phyloP scores from a whole-genome alignment of 225 moss, liverwort and hornwort genomes.

The Physcomitrellopsis africana region DNA sequence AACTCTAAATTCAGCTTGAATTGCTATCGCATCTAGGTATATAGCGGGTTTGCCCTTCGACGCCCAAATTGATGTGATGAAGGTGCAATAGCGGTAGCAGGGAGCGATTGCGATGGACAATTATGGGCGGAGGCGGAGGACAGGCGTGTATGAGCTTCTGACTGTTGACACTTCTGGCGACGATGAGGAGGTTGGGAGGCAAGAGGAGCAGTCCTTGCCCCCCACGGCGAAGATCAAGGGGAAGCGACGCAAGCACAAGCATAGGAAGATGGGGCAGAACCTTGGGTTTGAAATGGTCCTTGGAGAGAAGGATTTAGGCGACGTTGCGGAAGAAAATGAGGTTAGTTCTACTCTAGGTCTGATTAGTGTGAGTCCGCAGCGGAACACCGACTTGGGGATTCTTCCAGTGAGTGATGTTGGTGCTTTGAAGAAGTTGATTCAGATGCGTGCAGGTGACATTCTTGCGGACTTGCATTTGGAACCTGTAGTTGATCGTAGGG shows the following conservation, averaged over 20 bases:
- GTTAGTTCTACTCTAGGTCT: slow-evolving; percentile 21
- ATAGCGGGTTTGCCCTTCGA: too few relatives aligned
- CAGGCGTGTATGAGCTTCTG: slow-evolving; percentile 67
- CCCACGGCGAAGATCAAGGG: slow-evolving; percentile 52
- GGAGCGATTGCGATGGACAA: slow-evolving; percentile 47
- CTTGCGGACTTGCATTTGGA: slow-evolving; percentile 33
- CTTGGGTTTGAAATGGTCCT: slow-evolving; percentile 31
- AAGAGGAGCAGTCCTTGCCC: slow-evolving; percentile 3
- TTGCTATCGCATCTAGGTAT: too few relatives aligned
- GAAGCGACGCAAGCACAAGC: slow-evolving; percentile 65
- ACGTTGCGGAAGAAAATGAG: neutral
- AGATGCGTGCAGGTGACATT: slow-evolving; percentile 26
- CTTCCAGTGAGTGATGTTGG: slow-evolving; percentile 7
- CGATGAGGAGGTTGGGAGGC: slow-evolving; percentile 47
- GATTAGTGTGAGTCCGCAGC: slow-evolving; percentile 5
- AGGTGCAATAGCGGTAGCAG: neutral
- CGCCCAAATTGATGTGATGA: slow-evolving; percentile 17
- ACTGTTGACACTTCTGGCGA: slow-evolving; percentile 69
- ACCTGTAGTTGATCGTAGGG: slow-evolving; percentile 5
- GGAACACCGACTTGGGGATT: slow-evolving; percentile 16
- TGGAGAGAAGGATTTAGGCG: slow-evolving; percentile 25
- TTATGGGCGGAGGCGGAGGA: slow-evolving; percentile 38
- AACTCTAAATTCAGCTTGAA: too few relatives aligned
- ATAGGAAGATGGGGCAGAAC: slow-evolving; percentile 49
- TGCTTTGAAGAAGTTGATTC: slow-evolving; percentile 29